Conservation (phyloP, 2,329 filamentous ascomycete species). For the Clarireedia monteithiana region DNA sequence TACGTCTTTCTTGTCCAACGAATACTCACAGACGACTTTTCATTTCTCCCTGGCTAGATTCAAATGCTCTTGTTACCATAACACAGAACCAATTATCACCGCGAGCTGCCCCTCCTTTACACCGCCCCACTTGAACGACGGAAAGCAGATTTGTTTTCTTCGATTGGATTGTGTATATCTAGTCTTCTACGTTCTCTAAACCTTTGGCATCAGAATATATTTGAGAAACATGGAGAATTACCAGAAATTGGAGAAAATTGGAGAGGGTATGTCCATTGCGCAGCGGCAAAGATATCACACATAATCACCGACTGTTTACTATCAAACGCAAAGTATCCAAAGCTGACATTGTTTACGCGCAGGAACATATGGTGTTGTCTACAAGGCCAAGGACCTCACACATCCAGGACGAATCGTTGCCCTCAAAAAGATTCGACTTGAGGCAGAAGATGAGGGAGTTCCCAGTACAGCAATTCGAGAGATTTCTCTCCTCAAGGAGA, state of each 20-base stretch:
- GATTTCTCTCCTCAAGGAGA: slow-evolving; percentile 89
- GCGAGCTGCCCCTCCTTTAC: slow-evolving; percentile 15
- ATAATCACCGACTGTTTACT: background rate
- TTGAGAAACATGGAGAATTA: slow-evolving; percentile 74
- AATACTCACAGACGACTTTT: background rate
- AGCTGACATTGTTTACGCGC: slow-evolving; percentile 18
- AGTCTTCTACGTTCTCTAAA: slow-evolving; percentile 24
- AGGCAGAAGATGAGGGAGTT: slow-evolving; percentile 90
- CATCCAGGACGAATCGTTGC: slow-evolving; percentile 81
- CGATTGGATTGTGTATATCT: background rate
- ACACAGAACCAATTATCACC: slow-evolving; percentile 9
- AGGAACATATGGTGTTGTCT: slow-evolving; percentile 94
- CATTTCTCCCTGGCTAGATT: background rate
- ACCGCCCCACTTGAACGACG: slow-evolving; percentile 12
- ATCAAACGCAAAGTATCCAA: background rate
- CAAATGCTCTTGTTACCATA: slow-evolving; percentile 16
- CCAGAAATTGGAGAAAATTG: slow-evolving; percentile 93
- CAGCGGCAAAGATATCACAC: background rate
- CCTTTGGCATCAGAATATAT: slow-evolving; percentile 13
- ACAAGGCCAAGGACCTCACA: slow-evolving; percentile 83
- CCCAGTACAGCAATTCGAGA: slow-evolving; percentile 90
- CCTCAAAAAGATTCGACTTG: slow-evolving; percentile 90
- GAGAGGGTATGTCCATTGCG: slow-evolving; percentile 61
- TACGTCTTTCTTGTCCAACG: background rate
- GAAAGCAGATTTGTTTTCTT: slow-evolving; percentile 22